Evolutionary conservation across 805 yeast species (phyloP).

Genomic region (Pichia nanzhaoensis): DNA sequence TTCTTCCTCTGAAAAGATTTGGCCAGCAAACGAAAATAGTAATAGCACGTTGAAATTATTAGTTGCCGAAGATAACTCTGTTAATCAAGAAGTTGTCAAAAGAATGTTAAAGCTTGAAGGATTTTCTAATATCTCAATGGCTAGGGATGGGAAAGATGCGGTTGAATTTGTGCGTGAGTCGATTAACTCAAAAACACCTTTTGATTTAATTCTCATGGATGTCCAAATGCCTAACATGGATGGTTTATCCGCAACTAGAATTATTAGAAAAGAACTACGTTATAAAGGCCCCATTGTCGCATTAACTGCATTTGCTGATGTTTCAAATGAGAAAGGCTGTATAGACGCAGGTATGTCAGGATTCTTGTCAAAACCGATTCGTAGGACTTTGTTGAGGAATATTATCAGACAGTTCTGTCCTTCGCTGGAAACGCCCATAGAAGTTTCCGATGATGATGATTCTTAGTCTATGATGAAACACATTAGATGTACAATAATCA

Average conservation of each 20-base stretch:
- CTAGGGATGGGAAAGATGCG: conserved; percentile 90
- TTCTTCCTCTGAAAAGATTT: conserved; percentile 14
- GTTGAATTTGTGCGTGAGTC: conserved; percentile 55
- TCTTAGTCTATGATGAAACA: background rate
- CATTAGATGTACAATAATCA: too few species aligned
- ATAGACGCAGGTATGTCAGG: conserved; percentile 89
- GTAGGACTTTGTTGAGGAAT: conserved; percentile 59
- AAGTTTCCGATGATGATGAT: background rate
- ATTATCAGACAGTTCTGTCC: conserved; percentile 44
- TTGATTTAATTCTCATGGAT: conserved; percentile 87
- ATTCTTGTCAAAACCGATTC: conserved; percentile 81
- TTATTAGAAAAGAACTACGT: conserved; percentile 56
- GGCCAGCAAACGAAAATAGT: background rate
- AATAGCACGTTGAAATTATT: conserved; percentile 40
- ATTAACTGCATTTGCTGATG: conserved; percentile 92
- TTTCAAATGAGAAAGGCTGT: conserved; percentile 80
- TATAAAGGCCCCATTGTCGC: conserved; percentile 81
- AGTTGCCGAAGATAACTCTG: conserved; percentile 91
- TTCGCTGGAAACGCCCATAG: background rate
- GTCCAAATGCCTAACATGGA: conserved; percentile 95
- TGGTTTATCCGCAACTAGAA: conserved; percentile 76
- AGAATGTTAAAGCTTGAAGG: conserved; percentile 88
- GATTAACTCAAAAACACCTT: conserved; percentile 34
- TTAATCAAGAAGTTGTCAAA: conserved; percentile 88
- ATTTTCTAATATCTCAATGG: conserved; percentile 60